Evolutionary conservation across 768 basidiomycete genomes (phyloP).

Genomic region (Lactifluus pinguis): DNA sequence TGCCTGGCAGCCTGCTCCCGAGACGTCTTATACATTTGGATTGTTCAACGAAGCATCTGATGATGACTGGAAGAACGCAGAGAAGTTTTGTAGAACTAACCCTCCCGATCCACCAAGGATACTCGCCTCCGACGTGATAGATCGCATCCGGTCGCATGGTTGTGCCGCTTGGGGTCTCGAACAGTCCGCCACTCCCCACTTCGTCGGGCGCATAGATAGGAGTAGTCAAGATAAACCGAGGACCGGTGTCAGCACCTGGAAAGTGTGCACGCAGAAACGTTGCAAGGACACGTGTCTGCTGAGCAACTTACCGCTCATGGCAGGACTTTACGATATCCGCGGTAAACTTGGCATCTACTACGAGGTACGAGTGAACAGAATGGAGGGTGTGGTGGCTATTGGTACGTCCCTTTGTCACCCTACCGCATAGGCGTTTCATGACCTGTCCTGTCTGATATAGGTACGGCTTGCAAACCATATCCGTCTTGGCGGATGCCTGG

Average conservation of each 20-base stretch:
- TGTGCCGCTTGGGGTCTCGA: slow-evolving; percentile 48
- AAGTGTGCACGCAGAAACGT: slow-evolving; percentile 32
- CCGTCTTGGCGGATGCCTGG: slow-evolving; percentile 59
- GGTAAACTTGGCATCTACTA: slow-evolving; percentile 54
- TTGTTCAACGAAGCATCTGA: slow-evolving; percentile 47
- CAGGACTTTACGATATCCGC: slow-evolving; percentile 49
- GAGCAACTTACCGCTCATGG: slow-evolving; percentile 51
- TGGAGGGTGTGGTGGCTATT: slow-evolving; percentile 53
- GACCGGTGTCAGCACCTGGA: slow-evolving; percentile 27
- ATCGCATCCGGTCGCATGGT: slow-evolving; percentile 39
- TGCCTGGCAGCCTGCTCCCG: slow-evolving; percentile 52
- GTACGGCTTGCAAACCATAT: slow-evolving; percentile 57
- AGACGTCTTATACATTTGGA: slow-evolving; percentile 39
- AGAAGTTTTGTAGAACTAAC: slow-evolving; percentile 38
- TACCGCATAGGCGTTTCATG: not conserved
- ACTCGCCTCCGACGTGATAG: slow-evolving; percentile 43
- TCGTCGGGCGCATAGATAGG: slow-evolving; percentile 34
- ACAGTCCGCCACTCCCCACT: slow-evolving; percentile 32
- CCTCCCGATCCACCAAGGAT: slow-evolving; percentile 36
- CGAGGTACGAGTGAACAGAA: slow-evolving; percentile 46
- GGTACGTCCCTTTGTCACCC: slow-evolving; percentile 30
- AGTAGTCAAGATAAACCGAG: slow-evolving; percentile 27
- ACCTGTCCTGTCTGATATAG: slow-evolving; percentile 25
- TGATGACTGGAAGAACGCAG: slow-evolving; percentile 44
- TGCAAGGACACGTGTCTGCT: slow-evolving; percentile 47